Evolutionary conservation across 306 rosid genomes (phyloP).

Genomic region (Rosa lucieae): DNA sequence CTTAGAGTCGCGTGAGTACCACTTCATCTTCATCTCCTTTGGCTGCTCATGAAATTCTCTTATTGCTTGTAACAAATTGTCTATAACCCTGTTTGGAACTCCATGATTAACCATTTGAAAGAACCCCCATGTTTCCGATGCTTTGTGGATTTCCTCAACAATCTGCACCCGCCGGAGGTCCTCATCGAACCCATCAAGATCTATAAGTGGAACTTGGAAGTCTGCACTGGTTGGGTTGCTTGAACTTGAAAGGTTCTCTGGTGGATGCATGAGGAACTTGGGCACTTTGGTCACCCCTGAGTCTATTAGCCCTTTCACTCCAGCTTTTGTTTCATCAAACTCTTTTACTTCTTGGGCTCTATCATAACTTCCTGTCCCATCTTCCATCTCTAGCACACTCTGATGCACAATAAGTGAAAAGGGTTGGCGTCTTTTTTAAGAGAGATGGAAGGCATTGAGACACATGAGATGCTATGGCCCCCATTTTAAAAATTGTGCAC

Average conservation of each 20-base stretch:
- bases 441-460: constrained; percentile 2
- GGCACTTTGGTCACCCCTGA: constrained; percentile 62
- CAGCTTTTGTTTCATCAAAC: constrained; percentile 70
- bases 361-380: constrained; percentile 31
- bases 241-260: constrained; percentile 20
- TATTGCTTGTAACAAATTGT: constrained; percentile 41
- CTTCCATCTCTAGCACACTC: background rate
- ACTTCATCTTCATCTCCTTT: constrained; percentile 54
- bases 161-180: constrained; percentile 30
- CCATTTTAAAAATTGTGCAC: constrained; percentile 18
- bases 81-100: constrained; percentile 50
- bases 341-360: constrained; percentile 61
- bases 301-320: constrained; percentile 74
- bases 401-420: background rate
- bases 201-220: constrained; percentile 57
- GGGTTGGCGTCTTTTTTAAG: background rate
- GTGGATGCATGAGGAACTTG: constrained; percentile 55
- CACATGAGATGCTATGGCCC: constrained; percentile 37
- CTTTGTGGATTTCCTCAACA: constrained; percentile 43
- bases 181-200: constrained; percentile 42
- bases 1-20: constrained; percentile 68
- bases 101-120: constrained; percentile 81
- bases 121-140: constrained; percentile 72
- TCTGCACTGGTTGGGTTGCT: background rate
- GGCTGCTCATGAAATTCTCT: constrained; percentile 65